These are phyloP conservation scores for Rubroboletus satanas DNA, from an alignment of 768 basidiomycete species.

Conservation along the genomic window DNA sequence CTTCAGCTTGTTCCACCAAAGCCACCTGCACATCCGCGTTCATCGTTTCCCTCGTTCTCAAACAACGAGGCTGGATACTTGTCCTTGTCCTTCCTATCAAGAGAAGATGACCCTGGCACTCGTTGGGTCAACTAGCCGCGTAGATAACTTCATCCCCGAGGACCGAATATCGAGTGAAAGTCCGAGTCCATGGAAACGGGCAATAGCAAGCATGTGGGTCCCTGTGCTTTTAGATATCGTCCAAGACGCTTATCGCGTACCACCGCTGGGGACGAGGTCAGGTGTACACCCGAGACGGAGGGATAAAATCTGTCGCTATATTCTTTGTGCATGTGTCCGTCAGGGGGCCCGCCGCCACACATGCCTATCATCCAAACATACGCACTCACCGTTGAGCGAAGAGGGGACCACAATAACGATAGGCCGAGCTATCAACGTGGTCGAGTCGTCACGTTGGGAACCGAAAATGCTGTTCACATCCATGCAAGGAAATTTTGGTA, in stretches of 20 bases:
- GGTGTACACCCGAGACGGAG: background rate
- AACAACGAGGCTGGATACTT: background rate
- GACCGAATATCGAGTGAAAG: background rate
- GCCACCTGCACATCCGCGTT: slow-evolving; percentile 1
- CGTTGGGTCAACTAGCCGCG: background rate
- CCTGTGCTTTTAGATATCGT: background rate
- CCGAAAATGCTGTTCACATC: background rate
- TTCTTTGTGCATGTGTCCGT: slow-evolving; percentile 1
- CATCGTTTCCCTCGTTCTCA: background rate
- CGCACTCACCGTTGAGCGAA: background rate
- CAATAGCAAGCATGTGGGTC: background rate
- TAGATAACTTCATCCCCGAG: background rate
- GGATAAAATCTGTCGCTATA: background rate
- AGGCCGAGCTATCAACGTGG: background rate
- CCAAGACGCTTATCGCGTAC: slow-evolving; percentile 9
- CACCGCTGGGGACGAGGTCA: background rate
- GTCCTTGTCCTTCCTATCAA: background rate
- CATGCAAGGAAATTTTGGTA: slow-evolving; percentile 14
- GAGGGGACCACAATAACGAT: background rate
- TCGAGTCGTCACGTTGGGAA: background rate
- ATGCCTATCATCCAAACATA: background rate
- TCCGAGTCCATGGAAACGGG: background rate
- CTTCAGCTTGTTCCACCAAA: background rate
- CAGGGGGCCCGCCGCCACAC: background rate
- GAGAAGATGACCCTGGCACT: background rate